Conservation (phyloP, 2,329 filamentous ascomycete species). For the Claviceps maximensis region DNA sequence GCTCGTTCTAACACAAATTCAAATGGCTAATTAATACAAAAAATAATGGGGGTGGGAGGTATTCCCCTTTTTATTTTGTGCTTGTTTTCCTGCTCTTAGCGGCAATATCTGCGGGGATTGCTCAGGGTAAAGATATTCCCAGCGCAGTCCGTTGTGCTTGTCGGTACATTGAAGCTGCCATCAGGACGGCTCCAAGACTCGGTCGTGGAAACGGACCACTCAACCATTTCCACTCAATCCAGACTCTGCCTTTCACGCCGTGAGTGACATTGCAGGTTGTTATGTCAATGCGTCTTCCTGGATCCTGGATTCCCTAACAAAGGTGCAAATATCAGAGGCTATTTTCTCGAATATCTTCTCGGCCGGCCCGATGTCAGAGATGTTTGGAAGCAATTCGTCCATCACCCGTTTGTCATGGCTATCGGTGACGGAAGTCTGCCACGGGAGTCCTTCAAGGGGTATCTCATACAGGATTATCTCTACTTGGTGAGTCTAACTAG, state of each 20-base stretch:
- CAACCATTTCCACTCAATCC: conserved; percentile 66
- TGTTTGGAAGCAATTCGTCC: conserved; percentile 62
- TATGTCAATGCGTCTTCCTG: background rate
- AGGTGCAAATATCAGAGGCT: conserved; percentile 36
- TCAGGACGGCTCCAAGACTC: conserved; percentile 47
- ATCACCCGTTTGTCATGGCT: conserved; percentile 70
- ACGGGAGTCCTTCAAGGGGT: conserved; percentile 67
- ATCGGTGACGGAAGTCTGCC: conserved; percentile 67
- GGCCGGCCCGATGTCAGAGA: conserved; percentile 58
- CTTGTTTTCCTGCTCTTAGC: conserved; percentile 26
- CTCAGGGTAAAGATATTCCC: conserved; percentile 42
- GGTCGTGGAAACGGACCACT: conserved; percentile 60
- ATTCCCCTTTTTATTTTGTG: background rate
- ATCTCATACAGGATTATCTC: conserved; percentile 84
- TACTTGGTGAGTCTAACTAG: conserved; percentile 51
- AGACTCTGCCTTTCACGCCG: conserved; percentile 55
- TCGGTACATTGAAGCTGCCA: conserved; percentile 58
- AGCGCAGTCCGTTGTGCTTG: conserved; percentile 54
- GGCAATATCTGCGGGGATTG: conserved; percentile 62
- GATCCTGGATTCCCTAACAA: background rate
- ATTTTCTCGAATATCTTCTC: conserved; percentile 74
- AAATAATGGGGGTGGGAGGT: background rate
- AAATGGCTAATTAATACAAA: background rate
- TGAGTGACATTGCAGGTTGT: conserved; percentile 18
- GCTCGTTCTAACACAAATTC: background rate